These are phyloP conservation scores for Sphagnum tenellum DNA, from an alignment of 225 moss, liverwort and hornwort genomes.

Conservation along the genomic window DNA sequence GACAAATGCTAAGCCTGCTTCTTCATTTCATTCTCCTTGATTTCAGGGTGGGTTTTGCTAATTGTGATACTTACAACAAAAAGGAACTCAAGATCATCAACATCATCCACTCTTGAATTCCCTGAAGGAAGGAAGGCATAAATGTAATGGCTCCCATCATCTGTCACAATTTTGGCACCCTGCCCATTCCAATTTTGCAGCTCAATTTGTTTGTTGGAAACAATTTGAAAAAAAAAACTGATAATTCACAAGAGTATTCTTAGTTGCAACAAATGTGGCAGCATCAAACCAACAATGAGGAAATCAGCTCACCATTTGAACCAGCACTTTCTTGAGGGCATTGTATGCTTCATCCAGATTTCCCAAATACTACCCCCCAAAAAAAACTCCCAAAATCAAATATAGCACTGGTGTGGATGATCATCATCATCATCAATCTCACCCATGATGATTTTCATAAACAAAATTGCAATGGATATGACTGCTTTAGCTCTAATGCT, in stretches of 20 bases:
- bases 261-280: no score
- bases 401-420: background rate
- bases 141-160: constrained; percentile 46
- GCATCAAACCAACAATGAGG: background rate
- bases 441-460: no score
- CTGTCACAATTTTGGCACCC: constrained; percentile 60
- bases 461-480: no score
- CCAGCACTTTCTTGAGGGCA: constrained; percentile 51
- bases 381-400: background rate
- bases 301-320: constrained; percentile 57
- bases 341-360: constrained; percentile 44
- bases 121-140: constrained; percentile 43
- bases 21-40: no score
- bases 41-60: no score
- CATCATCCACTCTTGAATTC: constrained; percentile 31
- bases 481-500: no score
- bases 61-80: constrained; percentile 42
- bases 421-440: no score
- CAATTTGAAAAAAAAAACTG: no score
- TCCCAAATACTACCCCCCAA: constrained; percentile 54
- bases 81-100: constrained; percentile 77
- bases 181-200: constrained; percentile 9
- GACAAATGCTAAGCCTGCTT: no score
- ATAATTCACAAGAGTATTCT: no score
- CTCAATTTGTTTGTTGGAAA: background rate